Evolutionary conservation across 306 rosid species (phyloP), one percentile per base, ranked within the genome.

Genomic region (Sicyos edulis): DNA sequence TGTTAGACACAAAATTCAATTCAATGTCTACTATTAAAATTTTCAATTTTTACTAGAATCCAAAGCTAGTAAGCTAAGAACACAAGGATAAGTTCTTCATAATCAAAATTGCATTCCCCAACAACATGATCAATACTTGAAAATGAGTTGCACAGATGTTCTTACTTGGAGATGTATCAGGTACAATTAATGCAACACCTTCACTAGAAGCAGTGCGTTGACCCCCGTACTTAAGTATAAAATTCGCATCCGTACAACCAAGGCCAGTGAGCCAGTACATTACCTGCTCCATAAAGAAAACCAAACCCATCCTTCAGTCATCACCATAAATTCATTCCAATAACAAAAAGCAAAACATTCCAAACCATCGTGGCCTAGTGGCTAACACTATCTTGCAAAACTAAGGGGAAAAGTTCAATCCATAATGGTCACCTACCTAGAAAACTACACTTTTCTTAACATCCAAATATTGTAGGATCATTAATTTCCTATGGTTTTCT

Each of bases 201-300:
- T 90, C 83, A 6, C 72, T 79, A 8, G 98, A 81, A 11, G 98
- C 98, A 21, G 78, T 82, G 29, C 89, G 92, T 73, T 93, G 98
- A 79, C 90, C 98, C 34, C 97, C 97, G 2, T 97, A 78, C 58
- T 90, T 93, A 13, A 20, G 37, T 8, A 93, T 88, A 77, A 93
- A 90, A 78, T 93, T 90, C 80, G 90, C 98, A 45, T 93, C 97
- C 0, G 90, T 73, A 81, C 96, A 90, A 34, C 92, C 74, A 74
- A 93, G 96, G 71, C 98, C 98, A 19, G 98, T 88, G 45, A 93
- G 88, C 92, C 92, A 90, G 76, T 93, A 90, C 8, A 93, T 87
- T 17, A 90, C 97, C 96, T 90, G 80, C 22, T 19, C 86, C 49
- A 53, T 32, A 12, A 50, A 69, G 72, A 72, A 63, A 32, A 53